Percentiles rank a stretch among this genome's conserved stretches.
Conservation (phyloP, 2,329 filamentous ascomycete genomes). For the Pyrenochaeta sp. region DNA sequence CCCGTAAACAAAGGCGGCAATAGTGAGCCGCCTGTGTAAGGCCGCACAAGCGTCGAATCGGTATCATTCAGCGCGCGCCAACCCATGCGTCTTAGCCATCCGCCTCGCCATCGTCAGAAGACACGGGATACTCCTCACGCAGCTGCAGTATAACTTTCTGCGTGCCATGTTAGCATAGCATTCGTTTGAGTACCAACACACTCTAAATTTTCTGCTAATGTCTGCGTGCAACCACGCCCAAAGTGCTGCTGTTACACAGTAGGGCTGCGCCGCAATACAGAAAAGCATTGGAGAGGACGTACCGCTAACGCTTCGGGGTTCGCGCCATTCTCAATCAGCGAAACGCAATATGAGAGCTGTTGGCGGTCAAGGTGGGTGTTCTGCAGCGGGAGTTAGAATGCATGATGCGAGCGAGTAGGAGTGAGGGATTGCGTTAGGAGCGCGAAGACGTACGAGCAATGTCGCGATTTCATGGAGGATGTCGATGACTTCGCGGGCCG, state of each 20-base stretch:
- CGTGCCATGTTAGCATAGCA: conserved; percentile 15
- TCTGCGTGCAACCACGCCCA: conserved; percentile 14
- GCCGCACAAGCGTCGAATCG: conserved; percentile 17
- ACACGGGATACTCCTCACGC: conserved; percentile 50
- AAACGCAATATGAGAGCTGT: conserved; percentile 92
- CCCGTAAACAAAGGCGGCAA: not conserved
- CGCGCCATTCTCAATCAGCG: conserved; percentile 95
- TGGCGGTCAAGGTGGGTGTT: conserved; percentile 93
- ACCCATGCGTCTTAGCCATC: conserved; percentile 24
- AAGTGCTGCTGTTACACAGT: conserved; percentile 11
- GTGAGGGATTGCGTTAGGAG: not conserved
- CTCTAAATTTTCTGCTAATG: no score
- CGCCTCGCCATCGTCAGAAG: conserved; percentile 36
- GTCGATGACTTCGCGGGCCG: conserved; percentile 80
- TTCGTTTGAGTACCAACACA: not conserved
- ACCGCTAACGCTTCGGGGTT: conserved; percentile 95
- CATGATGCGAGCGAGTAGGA: not conserved
- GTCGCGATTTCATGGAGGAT: conserved; percentile 87
- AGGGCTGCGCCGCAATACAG: conserved; percentile 11
- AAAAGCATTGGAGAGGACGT: conserved; percentile 52
- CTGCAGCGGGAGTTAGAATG: conserved; percentile 58
- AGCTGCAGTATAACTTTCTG: conserved; percentile 58
- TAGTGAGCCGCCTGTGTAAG: conserved; percentile 11
- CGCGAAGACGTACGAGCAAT: conserved; percentile 72
- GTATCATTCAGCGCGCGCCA: conserved; percentile 28